A percentile compares a stretch with the other conserved stretches of the same genome.
Conservation (phyloP, 495 filamentous ascomycete species). For the Penicillium ucsense region DNA sequence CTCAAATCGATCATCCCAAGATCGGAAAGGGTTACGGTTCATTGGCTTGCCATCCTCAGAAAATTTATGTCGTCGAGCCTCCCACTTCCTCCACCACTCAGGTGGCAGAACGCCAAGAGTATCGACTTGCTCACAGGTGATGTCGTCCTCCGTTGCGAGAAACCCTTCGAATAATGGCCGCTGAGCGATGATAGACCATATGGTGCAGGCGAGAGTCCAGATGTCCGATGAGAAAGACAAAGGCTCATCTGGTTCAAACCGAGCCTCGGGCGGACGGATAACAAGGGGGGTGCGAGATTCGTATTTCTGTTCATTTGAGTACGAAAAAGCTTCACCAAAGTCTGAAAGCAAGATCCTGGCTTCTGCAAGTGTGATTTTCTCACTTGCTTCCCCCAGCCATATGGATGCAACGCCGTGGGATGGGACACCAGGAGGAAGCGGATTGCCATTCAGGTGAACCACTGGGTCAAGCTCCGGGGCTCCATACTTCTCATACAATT, state of each 20-base stretch:
- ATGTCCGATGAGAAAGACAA: slow-evolving; percentile 22
- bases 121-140: slow-evolving; percentile 27
- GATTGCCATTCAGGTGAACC: slow-evolving; percentile 13
- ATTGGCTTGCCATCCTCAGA: slow-evolving; percentile 16
- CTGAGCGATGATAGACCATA: slow-evolving; percentile 21
- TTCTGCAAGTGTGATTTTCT: slow-evolving; percentile 15
- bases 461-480: slow-evolving; percentile 14
- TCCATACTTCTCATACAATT: slow-evolving; percentile 18
- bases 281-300: slow-evolving; percentile 21
- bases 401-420: slow-evolving; percentile 12
- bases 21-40: slow-evolving; percentile 14
- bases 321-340: slow-evolving; percentile 31
- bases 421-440: slow-evolving; percentile 17
- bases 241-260: slow-evolving; percentile 14
- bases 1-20: slow-evolving; percentile 20
- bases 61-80: slow-evolving; percentile 11
- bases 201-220: slow-evolving; percentile 21
- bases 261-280: slow-evolving; percentile 15
- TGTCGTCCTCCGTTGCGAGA: slow-evolving; percentile 21
- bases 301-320: slow-evolving; percentile 14
- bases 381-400: slow-evolving; percentile 19
- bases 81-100: slow-evolving; percentile 16
- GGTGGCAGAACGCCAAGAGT: slow-evolving; percentile 23
- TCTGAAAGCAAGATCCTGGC: slow-evolving; percentile 27
- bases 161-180: slow-evolving; percentile 18